A percentile compares a stretch with the other conserved stretches of the same genome.
phyloP scores from a whole-genome alignment of 1,284 basidiomycete genomes.

The Ceratobasidium sp. region DNA sequence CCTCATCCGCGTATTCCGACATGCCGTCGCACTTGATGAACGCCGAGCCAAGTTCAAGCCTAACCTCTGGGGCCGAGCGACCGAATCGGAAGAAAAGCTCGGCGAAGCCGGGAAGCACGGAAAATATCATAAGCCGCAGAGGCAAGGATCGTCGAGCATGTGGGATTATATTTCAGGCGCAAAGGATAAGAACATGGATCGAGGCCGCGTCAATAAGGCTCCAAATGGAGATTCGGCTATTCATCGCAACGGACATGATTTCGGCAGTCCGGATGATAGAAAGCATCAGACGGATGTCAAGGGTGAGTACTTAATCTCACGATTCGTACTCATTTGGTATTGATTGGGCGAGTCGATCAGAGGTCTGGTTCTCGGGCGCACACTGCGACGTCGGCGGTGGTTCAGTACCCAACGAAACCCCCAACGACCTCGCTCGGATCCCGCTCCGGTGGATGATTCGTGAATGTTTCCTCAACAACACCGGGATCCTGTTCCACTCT shows the following conservation, averaged over 20 bases:
- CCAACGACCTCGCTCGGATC: constrained; percentile 44
- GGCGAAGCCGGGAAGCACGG: not conserved
- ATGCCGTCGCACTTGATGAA: constrained; percentile 50
- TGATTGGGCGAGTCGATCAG: not conserved
- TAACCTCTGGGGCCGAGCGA: constrained; percentile 45
- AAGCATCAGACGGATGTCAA: constrained; percentile 26
- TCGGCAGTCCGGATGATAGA: not conserved
- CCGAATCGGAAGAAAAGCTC: constrained; percentile 18
- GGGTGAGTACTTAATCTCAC: not conserved
- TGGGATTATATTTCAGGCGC: not conserved
- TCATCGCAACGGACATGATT: constrained; percentile 23
- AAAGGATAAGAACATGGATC: not conserved
- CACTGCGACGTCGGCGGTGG: constrained; percentile 47
- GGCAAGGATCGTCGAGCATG: not conserved
- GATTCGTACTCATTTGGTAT: not conserved
- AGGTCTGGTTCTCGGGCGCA: constrained; percentile 43
- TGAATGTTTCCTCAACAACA: constrained; percentile 45
- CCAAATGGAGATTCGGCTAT: not conserved
- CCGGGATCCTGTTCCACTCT: constrained; percentile 45
- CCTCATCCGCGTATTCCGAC: constrained; percentile 44
- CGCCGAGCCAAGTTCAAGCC: constrained; percentile 47
- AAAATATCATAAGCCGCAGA: not conserved
- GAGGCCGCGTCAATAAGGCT: not conserved
- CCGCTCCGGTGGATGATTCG: constrained; percentile 48
- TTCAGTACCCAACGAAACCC: constrained; percentile 43